Percentiles rank a stretch among this genome's conserved stretches.
phyloP scores from a whole-genome alignment of 1,284 basidiomycete species.

The Microbotryum saponariae region DNA sequence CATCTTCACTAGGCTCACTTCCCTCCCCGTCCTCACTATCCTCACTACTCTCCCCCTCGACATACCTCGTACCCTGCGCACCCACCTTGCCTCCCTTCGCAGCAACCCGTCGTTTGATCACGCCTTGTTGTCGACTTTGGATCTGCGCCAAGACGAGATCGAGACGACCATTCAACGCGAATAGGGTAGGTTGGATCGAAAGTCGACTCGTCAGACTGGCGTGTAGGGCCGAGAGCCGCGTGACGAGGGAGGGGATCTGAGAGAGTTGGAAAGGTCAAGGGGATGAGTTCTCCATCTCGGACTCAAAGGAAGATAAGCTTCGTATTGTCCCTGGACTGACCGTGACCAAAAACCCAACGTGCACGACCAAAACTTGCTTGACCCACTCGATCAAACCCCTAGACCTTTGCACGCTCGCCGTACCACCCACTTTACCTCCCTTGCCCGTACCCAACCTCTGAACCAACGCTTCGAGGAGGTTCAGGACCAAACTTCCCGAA shows the following conservation, averaged over 20 bases:
- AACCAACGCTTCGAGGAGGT: conserved; percentile 79
- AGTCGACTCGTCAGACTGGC: conserved; percentile 64
- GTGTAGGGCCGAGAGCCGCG: conserved; percentile 56
- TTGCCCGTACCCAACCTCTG: conserved; percentile 74
- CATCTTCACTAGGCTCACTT: conserved; percentile 50
- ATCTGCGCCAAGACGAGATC: conserved; percentile 72
- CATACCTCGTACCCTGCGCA: conserved; percentile 46
- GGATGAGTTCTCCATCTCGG: not conserved
- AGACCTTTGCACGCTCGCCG: conserved; percentile 60
- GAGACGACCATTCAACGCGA: conserved; percentile 59
- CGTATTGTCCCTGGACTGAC: conserved; percentile 46
- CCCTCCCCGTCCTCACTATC: conserved; percentile 49
- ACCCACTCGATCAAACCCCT: conserved; percentile 87
- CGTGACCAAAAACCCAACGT: conserved; percentile 90
- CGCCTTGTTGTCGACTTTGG: conserved; percentile 30
- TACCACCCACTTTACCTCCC: conserved; percentile 63
- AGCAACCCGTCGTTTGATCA: conserved; percentile 9
- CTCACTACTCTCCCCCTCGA: conserved; percentile 58
- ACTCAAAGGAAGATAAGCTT: not conserved
- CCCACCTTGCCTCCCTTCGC: conserved; percentile 34
- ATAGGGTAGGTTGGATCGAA: conserved; percentile 39
- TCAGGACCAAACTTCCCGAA: conserved; percentile 71
- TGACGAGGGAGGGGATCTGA: conserved; percentile 31
- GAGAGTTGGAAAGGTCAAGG: not conserved
- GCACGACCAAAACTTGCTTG: conserved; percentile 72